Evolutionary conservation across 2,329 filamentous ascomycete species (phyloP), one percentile per base, ranked within the genome.

Genomic region (Byssoonygena ceratinophila): DNA sequence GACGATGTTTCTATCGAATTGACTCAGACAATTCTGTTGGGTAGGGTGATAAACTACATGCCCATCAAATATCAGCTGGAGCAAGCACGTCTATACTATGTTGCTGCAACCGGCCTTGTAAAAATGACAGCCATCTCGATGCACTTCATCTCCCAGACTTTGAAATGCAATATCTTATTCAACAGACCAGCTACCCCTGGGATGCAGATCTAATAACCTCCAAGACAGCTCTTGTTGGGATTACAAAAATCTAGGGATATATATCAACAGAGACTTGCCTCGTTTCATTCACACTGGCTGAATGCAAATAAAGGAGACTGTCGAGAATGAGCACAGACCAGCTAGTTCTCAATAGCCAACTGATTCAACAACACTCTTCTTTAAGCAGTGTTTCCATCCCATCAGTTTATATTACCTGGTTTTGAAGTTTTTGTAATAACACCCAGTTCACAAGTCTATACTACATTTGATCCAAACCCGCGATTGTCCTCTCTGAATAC

Each of bases 401-500:
- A n/a, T n/a, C n/a, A n/a, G n/a, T n/a, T n/a, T n/a, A n/a, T 29
- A 29, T 5, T 29, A 9, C 9, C 9, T 9, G 27, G 9, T 9
- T 9, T 5, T 29, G 4, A 29, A 29, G 4, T 5, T 29, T 29
- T 9, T 4, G 12, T n/a, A 36, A 12, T 18, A 4, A 39, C 23
- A 53, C n/a, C 25, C 39, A 46, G 20, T 2, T 22, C 27, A 51
- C 46, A 47, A 48, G 14, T 54, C 6, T 55, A 51, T 41, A 52
- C 53, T 23, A 23, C 46, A 16, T 47, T 49, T 40, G 46, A 55
- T 34, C 60, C 59, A 54, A 68, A 64, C 41, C 63, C 64, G 41
- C 68, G 61, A 54, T 98, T 98, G 71, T 98, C 92, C 65, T 85
- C 81, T 66, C 85, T 84, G 75, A 98, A 98, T 59, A 98, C 80